Conservation (phyloP, 2,329 filamentous ascomycete genomes). For the Talaromyces sp. region DNA sequence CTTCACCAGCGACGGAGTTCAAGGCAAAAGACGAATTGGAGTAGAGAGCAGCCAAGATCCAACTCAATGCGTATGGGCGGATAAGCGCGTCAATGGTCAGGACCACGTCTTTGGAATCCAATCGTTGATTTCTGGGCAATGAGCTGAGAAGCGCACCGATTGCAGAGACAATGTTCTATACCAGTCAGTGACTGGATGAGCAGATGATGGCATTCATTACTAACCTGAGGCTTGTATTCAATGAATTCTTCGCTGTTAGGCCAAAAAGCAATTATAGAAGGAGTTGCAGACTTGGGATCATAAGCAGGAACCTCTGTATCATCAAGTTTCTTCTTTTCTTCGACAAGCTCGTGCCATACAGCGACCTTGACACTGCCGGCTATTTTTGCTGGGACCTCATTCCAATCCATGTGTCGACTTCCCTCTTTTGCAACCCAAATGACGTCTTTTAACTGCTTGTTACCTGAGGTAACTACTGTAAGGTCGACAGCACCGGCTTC, state of each 20-base stretch:
- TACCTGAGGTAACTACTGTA: conserved; percentile 65
- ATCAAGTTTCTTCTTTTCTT: conserved; percentile 60
- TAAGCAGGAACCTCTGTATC: conserved; percentile 63
- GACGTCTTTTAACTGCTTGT: conserved; percentile 69
- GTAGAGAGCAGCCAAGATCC: conserved; percentile 79
- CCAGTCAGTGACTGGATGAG: neutral
- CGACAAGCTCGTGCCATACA: conserved; percentile 90
- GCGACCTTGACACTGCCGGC: conserved; percentile 72
- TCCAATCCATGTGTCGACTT: conserved; percentile 93
- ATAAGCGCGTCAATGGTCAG: conserved; percentile 79
- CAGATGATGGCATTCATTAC: conserved; percentile 12
- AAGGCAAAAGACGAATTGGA: conserved; percentile 81
- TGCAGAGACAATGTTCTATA: conserved; percentile 77
- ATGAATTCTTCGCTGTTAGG: conserved; percentile 63
- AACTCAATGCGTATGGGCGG: conserved; percentile 71
- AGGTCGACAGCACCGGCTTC: conserved; percentile 84
- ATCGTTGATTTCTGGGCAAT: conserved; percentile 70
- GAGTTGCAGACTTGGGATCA: conserved; percentile 51
- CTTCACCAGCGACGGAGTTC: conserved; percentile 77
- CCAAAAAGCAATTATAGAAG: conserved; percentile 45
- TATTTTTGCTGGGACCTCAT: conserved; percentile 74
- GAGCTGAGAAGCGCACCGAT: conserved; percentile 73
- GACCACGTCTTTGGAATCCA: conserved; percentile 74
- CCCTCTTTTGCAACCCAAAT: conserved; percentile 92
- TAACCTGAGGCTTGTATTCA: conserved; percentile 69